Evolutionary conservation across 2,329 filamentous ascomycete genomes (phyloP).

Genomic region (Sordariomycetes sp.): DNA sequence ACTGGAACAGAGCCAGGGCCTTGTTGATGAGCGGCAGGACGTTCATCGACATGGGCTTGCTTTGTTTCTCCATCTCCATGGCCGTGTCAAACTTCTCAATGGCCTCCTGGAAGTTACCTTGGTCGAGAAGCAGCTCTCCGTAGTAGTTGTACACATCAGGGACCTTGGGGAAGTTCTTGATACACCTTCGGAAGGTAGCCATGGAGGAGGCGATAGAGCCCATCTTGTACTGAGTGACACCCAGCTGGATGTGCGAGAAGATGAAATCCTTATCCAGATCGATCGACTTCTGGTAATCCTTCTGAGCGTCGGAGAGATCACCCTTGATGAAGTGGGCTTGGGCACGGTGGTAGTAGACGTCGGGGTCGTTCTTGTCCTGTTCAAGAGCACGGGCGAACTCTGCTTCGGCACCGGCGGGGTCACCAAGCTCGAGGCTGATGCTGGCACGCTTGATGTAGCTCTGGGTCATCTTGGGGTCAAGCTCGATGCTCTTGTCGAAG

Average conservation of each 20-base stretch:
- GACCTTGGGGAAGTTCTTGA: slow-evolving; percentile 96
- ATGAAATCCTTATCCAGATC: slow-evolving; percentile 94
- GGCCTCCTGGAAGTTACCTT: slow-evolving; percentile 89
- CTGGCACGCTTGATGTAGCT: slow-evolving; percentile 98
- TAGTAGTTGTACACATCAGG: slow-evolving; percentile 99
- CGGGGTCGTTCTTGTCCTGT: slow-evolving; percentile 82
- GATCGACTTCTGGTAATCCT: slow-evolving; percentile 99
- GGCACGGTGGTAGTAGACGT: slow-evolving; percentile 98
- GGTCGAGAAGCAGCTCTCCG: slow-evolving; percentile 90
- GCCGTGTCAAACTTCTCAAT: slow-evolving; percentile 97
- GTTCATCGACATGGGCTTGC: slow-evolving; percentile 92
- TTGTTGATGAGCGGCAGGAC: slow-evolving; percentile 98
- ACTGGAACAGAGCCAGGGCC: slow-evolving; percentile 92
- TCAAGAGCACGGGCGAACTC: slow-evolving; percentile 82
- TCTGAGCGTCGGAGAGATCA: slow-evolving; percentile 86
- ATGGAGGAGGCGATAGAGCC: slow-evolving; percentile 95
- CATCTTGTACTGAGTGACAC: slow-evolving; percentile 99
- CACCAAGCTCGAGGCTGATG: slow-evolving; percentile 90
- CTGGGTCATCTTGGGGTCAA: slow-evolving; percentile 82
- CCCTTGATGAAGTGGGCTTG: slow-evolving; percentile 97
- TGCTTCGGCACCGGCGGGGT: slow-evolving; percentile 74
- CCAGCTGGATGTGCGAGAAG: slow-evolving; percentile 98
- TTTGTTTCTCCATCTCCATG: slow-evolving; percentile 97
- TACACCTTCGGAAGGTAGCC: slow-evolving; percentile 93
- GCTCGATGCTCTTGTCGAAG: slow-evolving; percentile 84